These are phyloP conservation scores for Chlamydomonas urium DNA, from an alignment of 139 green algal species.

Conservation along the genomic window DNA sequence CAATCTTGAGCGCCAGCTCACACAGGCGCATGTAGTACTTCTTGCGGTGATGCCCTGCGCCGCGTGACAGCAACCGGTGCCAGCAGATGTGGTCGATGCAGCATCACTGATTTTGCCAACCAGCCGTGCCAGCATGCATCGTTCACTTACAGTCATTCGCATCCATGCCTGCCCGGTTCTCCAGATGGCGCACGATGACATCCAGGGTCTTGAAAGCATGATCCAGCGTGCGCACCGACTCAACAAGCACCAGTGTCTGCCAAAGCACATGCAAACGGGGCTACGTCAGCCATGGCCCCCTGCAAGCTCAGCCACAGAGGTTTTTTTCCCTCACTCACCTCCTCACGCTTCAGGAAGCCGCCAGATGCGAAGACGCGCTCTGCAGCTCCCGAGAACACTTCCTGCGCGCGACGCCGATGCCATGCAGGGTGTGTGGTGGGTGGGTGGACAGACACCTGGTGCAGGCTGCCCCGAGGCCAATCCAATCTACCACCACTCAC, in stretches of 20 bases:
- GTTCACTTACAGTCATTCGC: constrained; percentile 12
- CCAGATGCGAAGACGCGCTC: neutral
- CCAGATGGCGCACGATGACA: neutral
- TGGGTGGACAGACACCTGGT: no score
- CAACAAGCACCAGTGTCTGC: constrained; percentile 9
- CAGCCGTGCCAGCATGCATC: no score
- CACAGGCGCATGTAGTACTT: constrained; percentile 18
- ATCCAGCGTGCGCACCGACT: neutral
- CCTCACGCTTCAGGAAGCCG: constrained; percentile 7
- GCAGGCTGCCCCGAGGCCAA: neutral
- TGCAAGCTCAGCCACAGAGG: neutral
- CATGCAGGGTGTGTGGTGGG: no score
- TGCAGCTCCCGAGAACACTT: constrained; percentile 4
- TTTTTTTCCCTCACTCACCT: neutral
- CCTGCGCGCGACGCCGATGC: neutral
- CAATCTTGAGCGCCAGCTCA: neutral
- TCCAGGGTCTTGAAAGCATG: constrained; percentile 11
- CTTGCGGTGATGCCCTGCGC: constrained; percentile 14
- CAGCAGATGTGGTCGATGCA: no score
- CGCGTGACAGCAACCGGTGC: no score
- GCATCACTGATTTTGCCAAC: no score
- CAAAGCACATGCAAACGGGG: neutral
- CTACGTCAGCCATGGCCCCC: neutral
- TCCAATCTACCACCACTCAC: neutral
- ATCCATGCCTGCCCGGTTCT: constrained; percentile 4